Base-by-base conservation (phyloP, 2,329 filamentous ascomycete species). In the Diaporthe eres region DNA sequence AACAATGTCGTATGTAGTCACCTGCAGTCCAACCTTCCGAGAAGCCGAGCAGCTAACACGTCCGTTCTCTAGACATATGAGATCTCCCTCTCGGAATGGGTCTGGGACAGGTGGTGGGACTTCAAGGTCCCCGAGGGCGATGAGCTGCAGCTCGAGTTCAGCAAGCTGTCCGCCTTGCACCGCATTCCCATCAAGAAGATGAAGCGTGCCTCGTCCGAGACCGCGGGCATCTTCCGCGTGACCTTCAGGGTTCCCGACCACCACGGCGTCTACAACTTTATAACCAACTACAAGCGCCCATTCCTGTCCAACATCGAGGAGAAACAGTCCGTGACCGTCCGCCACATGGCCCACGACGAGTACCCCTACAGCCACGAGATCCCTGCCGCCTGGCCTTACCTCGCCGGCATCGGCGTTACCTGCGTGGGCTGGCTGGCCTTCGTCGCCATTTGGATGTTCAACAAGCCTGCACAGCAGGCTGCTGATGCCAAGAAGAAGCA, bases 201-300 rank as follows among this genome's bases (percentile, higher is more conserved):
- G 31, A 84, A 88, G 13, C 84, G 85, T 44, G 88, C 88, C 37
- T 93, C 92, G 1, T 85, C 88, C 73, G 92, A 94, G 80, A 92
- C 92, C 78, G 93, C 94, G 68, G 75, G 75, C 25, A 89, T 94
- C 77, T 99, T 93, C 88, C 89, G 90, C 78, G 89, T 91, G 61
- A 89, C 91, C 34, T 98, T 99, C 86, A 94, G 89, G 78, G 90
- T 96, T 5, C 97, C 97, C 6, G 97, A 99, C 84, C 97, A 99
- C 86, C 97, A 99, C 87, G 97, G 97, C 83, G 98, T 99, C 86
- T 99, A 98, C 90, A 98, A 98, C 87, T 98, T 99, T 90, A 92
- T 93, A 83, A 90, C 98, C 85, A 98, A 98, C 89, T 98, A 98
- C 90, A 98, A 98, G 89, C 92, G 97, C 9, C 95, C 96, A 1